phyloP scores from a whole-genome alignment of 2,329 filamentous ascomycete species.

The Cryphonectria japonica region DNA sequence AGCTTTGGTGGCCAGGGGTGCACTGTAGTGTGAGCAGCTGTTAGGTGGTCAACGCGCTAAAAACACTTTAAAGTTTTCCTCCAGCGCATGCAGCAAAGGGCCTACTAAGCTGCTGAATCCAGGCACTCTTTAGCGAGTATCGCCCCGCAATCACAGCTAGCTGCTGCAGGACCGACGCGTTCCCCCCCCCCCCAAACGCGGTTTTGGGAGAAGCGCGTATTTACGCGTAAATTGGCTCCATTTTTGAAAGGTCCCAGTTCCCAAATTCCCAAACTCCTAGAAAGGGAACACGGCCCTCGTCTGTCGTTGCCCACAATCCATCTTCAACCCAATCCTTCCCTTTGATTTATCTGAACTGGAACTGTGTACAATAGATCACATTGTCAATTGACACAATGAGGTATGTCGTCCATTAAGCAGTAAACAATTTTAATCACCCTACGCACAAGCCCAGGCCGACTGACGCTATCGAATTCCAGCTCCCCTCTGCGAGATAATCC shows the following conservation, averaged over 20 bases:
- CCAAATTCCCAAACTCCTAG: neutral
- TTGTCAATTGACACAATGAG: slow-evolving; percentile 23
- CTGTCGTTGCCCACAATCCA: neutral
- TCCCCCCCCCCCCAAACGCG: neutral
- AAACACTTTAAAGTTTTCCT: neutral
- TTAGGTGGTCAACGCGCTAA: neutral
- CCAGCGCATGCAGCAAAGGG: neutral
- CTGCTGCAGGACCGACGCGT: neutral
- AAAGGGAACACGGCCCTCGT: neutral
- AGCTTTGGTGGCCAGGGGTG: neutral
- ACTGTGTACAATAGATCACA: neutral
- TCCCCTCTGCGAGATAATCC: slow-evolving; percentile 82
- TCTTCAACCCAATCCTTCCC: neutral
- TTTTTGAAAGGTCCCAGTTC: slow-evolving; percentile 7
- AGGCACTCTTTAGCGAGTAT: neutral
- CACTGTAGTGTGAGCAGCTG: neutral
- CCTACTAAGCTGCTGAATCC: neutral
- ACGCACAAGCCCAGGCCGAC: neutral
- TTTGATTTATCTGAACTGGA: neutral
- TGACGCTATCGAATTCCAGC: slow-evolving; percentile 50
- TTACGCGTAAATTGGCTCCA: slow-evolving; percentile 24
- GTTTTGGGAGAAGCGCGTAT: slow-evolving; percentile 3
- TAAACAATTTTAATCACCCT: neutral
- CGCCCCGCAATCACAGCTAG: neutral
- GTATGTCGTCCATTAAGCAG: slow-evolving; percentile 14